Conservation (phyloP, 257 asterid species). For the Solanum pennellii region DNA sequence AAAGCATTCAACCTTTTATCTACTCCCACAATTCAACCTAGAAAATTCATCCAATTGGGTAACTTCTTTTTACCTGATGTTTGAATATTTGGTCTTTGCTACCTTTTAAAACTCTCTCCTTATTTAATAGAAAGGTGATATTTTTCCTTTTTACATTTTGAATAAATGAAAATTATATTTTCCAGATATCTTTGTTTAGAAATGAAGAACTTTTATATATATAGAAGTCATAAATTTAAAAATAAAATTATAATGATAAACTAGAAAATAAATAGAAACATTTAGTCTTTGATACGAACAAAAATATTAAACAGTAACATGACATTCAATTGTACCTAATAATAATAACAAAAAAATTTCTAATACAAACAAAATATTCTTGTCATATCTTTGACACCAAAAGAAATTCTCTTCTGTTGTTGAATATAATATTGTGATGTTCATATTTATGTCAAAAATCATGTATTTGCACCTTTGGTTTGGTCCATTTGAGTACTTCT, state of each 20-base stretch:
- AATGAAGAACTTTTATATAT: too few species aligned
- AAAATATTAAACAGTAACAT: too few species aligned
- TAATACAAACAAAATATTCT: neutral
- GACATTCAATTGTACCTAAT: neutral
- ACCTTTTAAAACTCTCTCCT: too few species aligned
- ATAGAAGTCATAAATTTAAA: too few species aligned
- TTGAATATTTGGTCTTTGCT: neutral
- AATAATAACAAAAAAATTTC: too few species aligned
- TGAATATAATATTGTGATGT: neutral
- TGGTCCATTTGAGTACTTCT: neutral
- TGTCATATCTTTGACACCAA: neutral
- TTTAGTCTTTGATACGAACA: neutral
- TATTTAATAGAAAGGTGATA: too few species aligned
- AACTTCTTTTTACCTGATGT: too few species aligned
- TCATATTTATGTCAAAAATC: neutral
- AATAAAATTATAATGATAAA: too few species aligned
- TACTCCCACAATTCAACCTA: too few species aligned
- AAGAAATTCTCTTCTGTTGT: neutral
- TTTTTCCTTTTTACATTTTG: neutral
- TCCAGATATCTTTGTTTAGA: neutral
- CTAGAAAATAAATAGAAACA: too few species aligned
- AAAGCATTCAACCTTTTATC: neutral
- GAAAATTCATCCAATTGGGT: neutral
- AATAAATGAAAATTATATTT: too few species aligned
- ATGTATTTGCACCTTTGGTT: neutral